These are phyloP conservation scores for Fraxinus greggii DNA, from an alignment of 305 asterid species.

Conservation along the genomic window DNA sequence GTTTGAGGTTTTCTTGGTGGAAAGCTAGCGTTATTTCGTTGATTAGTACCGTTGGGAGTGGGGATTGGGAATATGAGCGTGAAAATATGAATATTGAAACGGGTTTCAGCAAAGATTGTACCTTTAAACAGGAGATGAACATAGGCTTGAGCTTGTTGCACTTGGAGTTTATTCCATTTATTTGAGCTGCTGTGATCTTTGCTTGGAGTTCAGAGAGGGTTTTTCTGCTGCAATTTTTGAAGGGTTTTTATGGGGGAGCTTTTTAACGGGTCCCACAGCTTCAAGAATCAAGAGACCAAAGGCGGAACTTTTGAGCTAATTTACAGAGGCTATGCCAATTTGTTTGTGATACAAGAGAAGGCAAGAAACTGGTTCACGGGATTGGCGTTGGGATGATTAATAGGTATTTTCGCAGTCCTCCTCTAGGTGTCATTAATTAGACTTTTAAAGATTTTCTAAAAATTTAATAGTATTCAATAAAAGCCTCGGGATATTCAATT, in stretches of 20 bases:
- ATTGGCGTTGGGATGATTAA: neutral
- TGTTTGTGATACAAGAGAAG: neutral
- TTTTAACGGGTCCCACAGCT: neutral
- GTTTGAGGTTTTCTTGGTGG: conserved; percentile 22
- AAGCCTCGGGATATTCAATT: too few species aligned
- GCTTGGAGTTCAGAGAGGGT: neutral
- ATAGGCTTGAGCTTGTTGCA: conserved; percentile 16
- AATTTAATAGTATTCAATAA: too few species aligned
- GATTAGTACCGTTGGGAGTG: conserved; percentile 18
- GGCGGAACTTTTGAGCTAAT: neutral
- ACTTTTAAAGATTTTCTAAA: too few species aligned
- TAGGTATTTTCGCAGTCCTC: neutral
- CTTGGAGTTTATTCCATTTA: conserved; percentile 22
- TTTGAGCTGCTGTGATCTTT: neutral
- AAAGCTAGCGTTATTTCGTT: conserved; percentile 31
- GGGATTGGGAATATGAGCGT: conserved; percentile 18
- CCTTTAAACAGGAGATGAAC: conserved; percentile 31
- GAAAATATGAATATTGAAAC: conserved; percentile 19
- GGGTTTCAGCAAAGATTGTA: conserved; percentile 27
- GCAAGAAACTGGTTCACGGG: neutral
- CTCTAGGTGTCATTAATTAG: too few species aligned
- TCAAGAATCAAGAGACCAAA: neutral
- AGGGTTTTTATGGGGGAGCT: neutral
- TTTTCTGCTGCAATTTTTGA: neutral
- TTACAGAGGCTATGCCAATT: neutral